These are phyloP conservation scores for Phytophthora tentaculata DNA, from an alignment of 352 stramenopile genomes.

Conservation along the genomic window DNA sequence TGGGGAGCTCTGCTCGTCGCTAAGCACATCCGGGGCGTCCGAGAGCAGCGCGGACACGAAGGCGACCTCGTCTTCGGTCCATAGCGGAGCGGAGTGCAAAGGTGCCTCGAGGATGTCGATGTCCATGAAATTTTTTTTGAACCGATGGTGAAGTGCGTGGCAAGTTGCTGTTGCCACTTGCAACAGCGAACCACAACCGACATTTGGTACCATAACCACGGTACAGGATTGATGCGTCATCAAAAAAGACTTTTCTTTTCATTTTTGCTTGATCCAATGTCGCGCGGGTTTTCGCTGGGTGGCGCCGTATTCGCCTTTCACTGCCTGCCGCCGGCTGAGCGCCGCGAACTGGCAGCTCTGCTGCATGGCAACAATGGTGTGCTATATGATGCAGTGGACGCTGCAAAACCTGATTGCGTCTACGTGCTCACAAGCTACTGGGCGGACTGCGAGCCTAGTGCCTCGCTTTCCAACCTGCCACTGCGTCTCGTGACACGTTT, in stretches of 20 bases:
- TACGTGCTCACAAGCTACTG: slow-evolving; percentile 66
- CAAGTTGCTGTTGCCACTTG: too few species aligned
- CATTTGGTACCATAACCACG: slow-evolving; percentile 2
- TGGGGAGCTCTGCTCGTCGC: slow-evolving; percentile 18
- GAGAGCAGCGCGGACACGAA: slow-evolving; percentile 36
- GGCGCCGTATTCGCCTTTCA: slow-evolving; percentile 43
- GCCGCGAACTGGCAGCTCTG: slow-evolving; percentile 16
- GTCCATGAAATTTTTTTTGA: too few species aligned
- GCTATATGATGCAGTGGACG: slow-evolving; percentile 11
- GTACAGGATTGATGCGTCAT: slow-evolving; percentile 20
- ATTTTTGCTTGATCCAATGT: slow-evolving; percentile 9
- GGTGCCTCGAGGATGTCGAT: slow-evolving; percentile 26
- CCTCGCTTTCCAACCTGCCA: not conserved
- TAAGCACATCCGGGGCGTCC: slow-evolving; percentile 24
- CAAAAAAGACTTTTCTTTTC: not conserved
- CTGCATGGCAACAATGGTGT: slow-evolving; percentile 23
- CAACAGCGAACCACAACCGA: not conserved
- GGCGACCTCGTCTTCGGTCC: slow-evolving; percentile 34
- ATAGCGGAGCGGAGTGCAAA: slow-evolving; percentile 11
- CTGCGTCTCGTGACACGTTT: slow-evolving; percentile 52
- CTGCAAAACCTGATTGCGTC: slow-evolving; percentile 20
- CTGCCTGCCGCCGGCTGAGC: slow-evolving; percentile 27
- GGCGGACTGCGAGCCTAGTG: slow-evolving; percentile 30
- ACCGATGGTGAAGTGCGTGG: slow-evolving; percentile 12
- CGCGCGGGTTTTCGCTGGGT: slow-evolving; percentile 31